Conservation (phyloP, 2,329 filamentous ascomycete species). For the Botryosphaeria dothidea region DNA sequence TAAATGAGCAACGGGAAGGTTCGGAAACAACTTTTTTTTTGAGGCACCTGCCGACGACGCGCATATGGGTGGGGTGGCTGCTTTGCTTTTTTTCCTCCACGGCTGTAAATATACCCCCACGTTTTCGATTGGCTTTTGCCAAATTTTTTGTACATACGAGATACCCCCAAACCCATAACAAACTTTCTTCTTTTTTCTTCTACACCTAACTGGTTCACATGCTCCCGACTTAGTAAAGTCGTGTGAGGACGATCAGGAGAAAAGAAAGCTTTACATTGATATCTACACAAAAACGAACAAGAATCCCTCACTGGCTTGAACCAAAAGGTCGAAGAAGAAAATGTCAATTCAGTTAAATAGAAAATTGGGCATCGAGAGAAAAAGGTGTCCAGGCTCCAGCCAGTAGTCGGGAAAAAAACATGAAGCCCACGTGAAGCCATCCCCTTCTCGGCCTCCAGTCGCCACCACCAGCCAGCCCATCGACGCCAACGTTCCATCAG, state of each 20-base stretch:
- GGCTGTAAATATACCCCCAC: not conserved
- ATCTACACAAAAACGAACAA: not conserved
- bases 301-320: not conserved
- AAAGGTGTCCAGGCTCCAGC: no score
- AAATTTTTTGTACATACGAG: not conserved
- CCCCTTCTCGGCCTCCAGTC: no score
- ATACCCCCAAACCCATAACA: not conserved
- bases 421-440: not conserved
- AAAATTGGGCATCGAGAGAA: not conserved
- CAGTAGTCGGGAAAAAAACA: not conserved
- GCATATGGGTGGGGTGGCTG: no score
- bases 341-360: not conserved
- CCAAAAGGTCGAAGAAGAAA: not conserved
- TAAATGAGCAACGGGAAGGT: not conserved
- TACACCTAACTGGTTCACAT: not conserved
- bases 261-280: conserved; percentile 2
- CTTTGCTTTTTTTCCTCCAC: no score
- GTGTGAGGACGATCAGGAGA: not conserved
- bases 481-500: not conserved
- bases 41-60: no score
- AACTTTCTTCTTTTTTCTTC: not conserved
- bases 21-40: no score
- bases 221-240: no score
- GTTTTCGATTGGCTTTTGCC: not conserved
- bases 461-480: no score